Evolutionary conservation across 2,329 filamentous ascomycete genomes (phyloP), one percentile per base, ranked within the genome.

Genomic region (Byssothecium circinans): DNA sequence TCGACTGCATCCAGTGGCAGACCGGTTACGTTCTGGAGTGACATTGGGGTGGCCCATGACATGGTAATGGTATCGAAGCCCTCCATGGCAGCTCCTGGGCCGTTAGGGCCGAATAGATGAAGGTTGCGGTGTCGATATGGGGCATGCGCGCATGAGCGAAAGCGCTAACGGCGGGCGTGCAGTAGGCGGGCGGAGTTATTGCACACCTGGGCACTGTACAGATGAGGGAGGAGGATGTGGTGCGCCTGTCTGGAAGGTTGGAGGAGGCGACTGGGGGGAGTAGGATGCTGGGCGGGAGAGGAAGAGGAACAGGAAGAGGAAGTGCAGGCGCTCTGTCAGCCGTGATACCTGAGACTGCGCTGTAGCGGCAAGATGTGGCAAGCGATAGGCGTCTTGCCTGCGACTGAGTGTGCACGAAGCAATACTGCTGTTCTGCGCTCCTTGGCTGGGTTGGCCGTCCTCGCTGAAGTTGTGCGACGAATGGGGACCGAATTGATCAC

Each of bases 61-160:
- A 85, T 83, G 66, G 78, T 75, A 70, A 80, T 78, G 56, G 79
- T 79, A 66, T 83, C 81, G 70, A 80, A 83, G 67, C 79, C 76
- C 62, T 83, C 81, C 73, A 75, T 75, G 49, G 58, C 64, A 63
- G 58, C 63, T 65, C 53, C 51, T 52, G 47, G 49, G 53, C 54
- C 45, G 55, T 45, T 43, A 53, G 53, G 59, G 60, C 58, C 54
- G 56, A 54, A 49, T 32, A 32, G 17, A 19, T 30, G 40, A 49
- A 27, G 49, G 47, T 20, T 53, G 49, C 20, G 41, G 49, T 20
- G 47, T 27, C 23, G 53, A 46, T 47, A 50, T 20, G 57, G 59
- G 56, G 67, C 64, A 68, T 67, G 48, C 58, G 65, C 59, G 64
- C 62, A 57, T 56, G 54, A 18, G 52, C 10, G 43, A 33, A 34